Evolutionary conservation across 352 stramenopile species (phyloP).

Genomic region (Elongisporangium anandrum): DNA sequence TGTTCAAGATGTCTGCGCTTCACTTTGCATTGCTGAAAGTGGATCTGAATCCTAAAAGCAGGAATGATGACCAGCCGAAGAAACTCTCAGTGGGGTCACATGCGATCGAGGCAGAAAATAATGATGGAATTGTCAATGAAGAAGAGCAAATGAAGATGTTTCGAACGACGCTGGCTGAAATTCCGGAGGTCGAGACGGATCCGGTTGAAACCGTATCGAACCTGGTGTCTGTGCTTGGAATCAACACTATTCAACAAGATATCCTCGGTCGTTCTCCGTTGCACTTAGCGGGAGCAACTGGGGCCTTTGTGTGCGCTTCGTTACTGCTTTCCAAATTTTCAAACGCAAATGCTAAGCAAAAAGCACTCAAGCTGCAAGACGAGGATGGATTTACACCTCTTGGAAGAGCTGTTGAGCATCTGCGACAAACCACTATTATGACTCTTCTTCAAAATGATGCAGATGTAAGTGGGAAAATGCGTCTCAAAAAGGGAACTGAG

Average conservation of each 20-base stretch:
- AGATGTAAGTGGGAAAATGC: conserved; percentile 45
- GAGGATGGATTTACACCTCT: conserved; percentile 48
- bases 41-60: conserved; percentile 50
- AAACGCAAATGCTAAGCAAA: conserved; percentile 15
- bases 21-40: conserved; percentile 75
- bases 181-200: conserved; percentile 45
- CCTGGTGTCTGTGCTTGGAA: conserved; percentile 37
- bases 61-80: conserved; percentile 29
- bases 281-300: conserved; percentile 65
- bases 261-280: conserved; percentile 48
- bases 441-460: conserved; percentile 63
- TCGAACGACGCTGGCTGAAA: conserved; percentile 22
- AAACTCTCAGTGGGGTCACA: conserved; percentile 12
- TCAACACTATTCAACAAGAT: conserved; percentile 37
- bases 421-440: conserved; percentile 73
- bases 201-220: conserved; percentile 78
- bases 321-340: conserved; percentile 38
- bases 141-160: conserved; percentile 42
- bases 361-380: conserved; percentile 33
- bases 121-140: conserved; percentile 42
- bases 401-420: conserved; percentile 43
- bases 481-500: conserved; percentile 13
- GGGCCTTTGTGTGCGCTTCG: conserved; percentile 69
- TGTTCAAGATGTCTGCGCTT: conserved; percentile 51
- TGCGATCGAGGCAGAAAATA: conserved; percentile 7